Conservation (phyloP, 345 rosid species). For the Corchorus olitorius region DNA sequence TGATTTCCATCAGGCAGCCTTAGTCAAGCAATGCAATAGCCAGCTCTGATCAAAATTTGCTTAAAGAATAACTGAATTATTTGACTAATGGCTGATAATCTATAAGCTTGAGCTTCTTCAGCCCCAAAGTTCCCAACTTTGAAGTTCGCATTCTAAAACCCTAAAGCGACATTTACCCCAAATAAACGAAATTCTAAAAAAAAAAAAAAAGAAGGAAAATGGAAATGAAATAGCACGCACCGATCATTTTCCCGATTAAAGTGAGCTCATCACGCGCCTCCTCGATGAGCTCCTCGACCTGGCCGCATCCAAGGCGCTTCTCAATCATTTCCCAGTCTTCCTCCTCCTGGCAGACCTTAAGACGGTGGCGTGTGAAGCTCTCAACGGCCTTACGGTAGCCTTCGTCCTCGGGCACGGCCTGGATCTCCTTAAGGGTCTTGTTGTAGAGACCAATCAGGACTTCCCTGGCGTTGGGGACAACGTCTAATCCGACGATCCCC, state of each 20-base stretch:
- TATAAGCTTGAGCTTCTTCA: neutral
- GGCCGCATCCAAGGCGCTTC: conserved; percentile 88
- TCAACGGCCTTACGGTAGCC: conserved; percentile 97
- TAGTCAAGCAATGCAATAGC: neutral
- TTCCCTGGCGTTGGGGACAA: conserved; percentile 88
- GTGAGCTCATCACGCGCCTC: conserved; percentile 93
- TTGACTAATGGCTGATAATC: neutral
- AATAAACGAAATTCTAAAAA: neutral
- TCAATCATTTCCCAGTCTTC: conserved; percentile 89
- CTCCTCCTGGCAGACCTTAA: conserved; percentile 76
- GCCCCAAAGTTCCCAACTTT: neutral
- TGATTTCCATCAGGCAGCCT: neutral
- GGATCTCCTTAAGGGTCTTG: conserved; percentile 94
- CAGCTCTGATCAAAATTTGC: neutral
- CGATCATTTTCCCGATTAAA: conserved; percentile 91
- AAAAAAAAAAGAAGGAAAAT: neutral
- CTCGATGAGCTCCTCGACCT: conserved; percentile 97
- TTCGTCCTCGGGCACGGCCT: conserved; percentile 92
- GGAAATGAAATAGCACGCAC: conserved; percentile 36
- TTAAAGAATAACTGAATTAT: neutral
- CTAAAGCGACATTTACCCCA: neutral
- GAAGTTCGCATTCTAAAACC: neutral
- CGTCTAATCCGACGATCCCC: conserved; percentile 94
- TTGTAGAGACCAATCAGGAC: conserved; percentile 72
- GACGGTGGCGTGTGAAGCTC: conserved; percentile 79